Conservation (phyloP, 306 rosid species). For the Mimosa bimucronata region DNA sequence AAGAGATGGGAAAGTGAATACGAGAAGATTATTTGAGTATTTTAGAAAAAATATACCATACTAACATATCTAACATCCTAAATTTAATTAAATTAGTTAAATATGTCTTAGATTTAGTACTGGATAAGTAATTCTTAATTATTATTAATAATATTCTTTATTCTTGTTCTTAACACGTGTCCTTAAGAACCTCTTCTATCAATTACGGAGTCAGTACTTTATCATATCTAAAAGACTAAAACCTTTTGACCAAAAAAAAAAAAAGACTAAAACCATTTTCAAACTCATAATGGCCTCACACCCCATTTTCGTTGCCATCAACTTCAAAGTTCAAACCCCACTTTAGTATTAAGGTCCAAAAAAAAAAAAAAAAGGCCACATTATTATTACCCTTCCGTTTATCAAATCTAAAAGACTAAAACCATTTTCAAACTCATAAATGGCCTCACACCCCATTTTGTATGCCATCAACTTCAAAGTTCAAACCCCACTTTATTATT, state of each 20-base stretch:
- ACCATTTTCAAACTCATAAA: background rate
- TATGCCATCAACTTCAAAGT: background rate
- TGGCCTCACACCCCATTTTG: background rate
- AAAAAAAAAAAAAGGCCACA: too few relatives aligned
- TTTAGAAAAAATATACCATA: too few relatives aligned
- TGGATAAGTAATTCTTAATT: too few relatives aligned
- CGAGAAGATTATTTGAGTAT: too few relatives aligned
- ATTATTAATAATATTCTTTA: too few relatives aligned
- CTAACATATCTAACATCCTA: too few relatives aligned
- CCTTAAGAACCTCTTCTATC: background rate
- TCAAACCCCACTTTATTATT: too few relatives aligned
- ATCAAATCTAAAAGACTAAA: background rate
- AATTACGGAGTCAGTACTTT: background rate
- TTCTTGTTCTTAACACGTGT: background rate
- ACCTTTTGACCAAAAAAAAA: too few relatives aligned
- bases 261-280: background rate
- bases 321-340: background rate
- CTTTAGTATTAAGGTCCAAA: too few relatives aligned
- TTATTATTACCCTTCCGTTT: background rate
- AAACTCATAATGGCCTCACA: background rate
- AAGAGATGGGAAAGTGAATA: too few relatives aligned
- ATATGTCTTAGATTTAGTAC: too few relatives aligned
- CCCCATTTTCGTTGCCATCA: background rate
- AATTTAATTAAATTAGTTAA: too few relatives aligned
- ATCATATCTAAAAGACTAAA: background rate